Base-by-base conservation (phyloP, 768 basidiomycete species). In the Mycena capillaripes region DNA sequence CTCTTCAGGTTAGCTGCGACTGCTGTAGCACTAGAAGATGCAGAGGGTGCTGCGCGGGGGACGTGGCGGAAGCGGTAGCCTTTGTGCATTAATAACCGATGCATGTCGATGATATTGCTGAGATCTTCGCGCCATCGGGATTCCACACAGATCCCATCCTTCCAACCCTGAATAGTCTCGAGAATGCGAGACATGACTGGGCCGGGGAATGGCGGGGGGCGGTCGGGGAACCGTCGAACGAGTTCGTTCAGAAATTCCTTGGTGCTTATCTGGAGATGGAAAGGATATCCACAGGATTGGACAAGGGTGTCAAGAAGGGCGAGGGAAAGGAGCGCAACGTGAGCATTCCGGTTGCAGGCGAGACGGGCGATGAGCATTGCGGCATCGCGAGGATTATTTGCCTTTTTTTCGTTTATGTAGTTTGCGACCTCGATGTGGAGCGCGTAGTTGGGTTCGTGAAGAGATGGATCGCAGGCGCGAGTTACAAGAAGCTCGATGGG, bases 241-340 rank as follows among this genome's bases (percentile, higher is more conserved):
- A 99, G 92, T 80, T 99, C 98, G 83, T 99, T 99, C 21, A 99
- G 87, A 80, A 98, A 99, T 78, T 99, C 98, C 79, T 99, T 99
- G 48, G 97, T 99, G 21, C 94, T 87, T 76, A 99, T 94, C 81
- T 99, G 98, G 27, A 99, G 92, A 80, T 99, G 98, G 69, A 99
- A 94, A 0, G 97, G 92, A 83, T 99, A 99, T 81, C 98, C 98
- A 80, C 97, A 99, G 46, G 94, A 93, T 79, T 97, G 94, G 53
- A 98, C 93, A 59, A 99, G 92, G 17, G 95, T 96, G 81, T 97
- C 94, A 73, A 98, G 91, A 5, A 97, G 89, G 7, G 93, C 85
- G 14, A 99, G 89, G 4, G 96, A 91, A 34, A 98, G 91, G 74
- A 97, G 89, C 25, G 95, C 91, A 76, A 97, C 89, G 79, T 98